Evolutionary conservation across 176 grass and related monocot genomes (phyloP), one percentile per base, ranked within the genome.

Genomic region (Saccharum spontaneum): DNA sequence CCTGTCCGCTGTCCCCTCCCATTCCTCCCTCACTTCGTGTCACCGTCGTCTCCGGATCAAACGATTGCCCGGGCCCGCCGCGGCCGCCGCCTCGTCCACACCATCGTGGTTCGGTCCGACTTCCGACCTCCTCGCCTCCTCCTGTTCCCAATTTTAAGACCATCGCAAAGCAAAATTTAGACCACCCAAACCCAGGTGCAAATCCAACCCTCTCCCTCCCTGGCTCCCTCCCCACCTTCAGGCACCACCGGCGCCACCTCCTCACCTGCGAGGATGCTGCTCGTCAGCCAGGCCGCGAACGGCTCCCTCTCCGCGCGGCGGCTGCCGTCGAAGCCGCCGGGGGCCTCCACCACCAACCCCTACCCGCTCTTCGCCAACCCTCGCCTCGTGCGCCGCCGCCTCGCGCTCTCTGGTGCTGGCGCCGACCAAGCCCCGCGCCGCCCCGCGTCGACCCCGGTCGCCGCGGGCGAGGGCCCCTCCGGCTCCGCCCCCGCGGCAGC

Each of bases 271-370:
- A 69, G 55, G 66, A 98, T 98, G 95, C 55, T 95, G 80, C 76
- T 95, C 50, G 83, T 98, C 26, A 93, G 89, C 89, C 92, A 95
- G 83, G 87, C 96, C 54, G 93, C 91, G 10, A 92, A 89, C 59
- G 96, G 96, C 75, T 90, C 93, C 54, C 80, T 98, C 87, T 93
- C 91, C 6, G 93, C 91, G 83, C 79, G 89, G 80, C 68, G 86
- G 65, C 86, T 85, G 31, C 88, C 96, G 10, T 86, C 91, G 43
- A 90, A 86, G 84, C 73, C 73, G 79, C 79, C 46, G 72, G 78
- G 30, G 50, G 36, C 79, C 33, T 16, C 73, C 60, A 40, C 75
- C 75, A 75, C 73, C 77, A 91, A 75, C 48, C 86, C 89, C 43
- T 87, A 85, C 43, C 86, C 89, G 5, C 89, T 86, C 88, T 95